Base-by-base conservation (phyloP, 192 early-diverging fungal species). In the Dissophora globulifera region DNA sequence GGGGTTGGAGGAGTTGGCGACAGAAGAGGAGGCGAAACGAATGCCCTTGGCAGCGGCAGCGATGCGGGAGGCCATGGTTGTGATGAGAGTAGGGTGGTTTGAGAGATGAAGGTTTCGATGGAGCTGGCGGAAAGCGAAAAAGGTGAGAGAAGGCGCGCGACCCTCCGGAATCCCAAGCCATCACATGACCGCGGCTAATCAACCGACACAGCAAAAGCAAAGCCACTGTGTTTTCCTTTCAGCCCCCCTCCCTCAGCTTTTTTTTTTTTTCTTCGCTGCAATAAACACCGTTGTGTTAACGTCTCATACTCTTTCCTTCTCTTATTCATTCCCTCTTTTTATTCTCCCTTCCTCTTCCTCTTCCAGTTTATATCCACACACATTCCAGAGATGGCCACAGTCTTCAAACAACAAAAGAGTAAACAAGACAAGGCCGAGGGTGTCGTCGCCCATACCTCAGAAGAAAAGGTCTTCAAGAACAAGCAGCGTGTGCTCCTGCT, bases 401-500 rank as follows among this genome's bases (percentile, higher is more conserved):
- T 75, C 15, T 75, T 60, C 51, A 75, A 75, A 32, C 52, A 54
- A 42, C 71, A 75, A 45, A 75, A 75, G 57, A 60, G 42, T 60
- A 64, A 64, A 45, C 32, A 43, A 55, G 69, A 64, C 69, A 63
- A 72, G 69, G 69, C 69, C 31, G 38, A 63, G 29, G 69, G 69
- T 45, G 50, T 66, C 11, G 62, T 66, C 23, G 59, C 69, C 22
- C 58, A 59, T 17, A 42, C 35, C 16, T 22, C 58, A 10, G 81
- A 87, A 49, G 79, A 72, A 22, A 85, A 87, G 58, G 81, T 78
- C 48, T 78, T 81, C 57, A 92, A 85, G 54, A 95, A 96, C 81
- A 96, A 94, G 78, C 95, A 99, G 78, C 83, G 96, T 40, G 92
- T 98, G 16, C 82, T 99, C 43, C 65, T 94, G 47, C 83, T 98